Percentiles rank a stretch among this genome's conserved stretches.
phyloP scores from a whole-genome alignment of 345 rosid species.

The Acer campestre region DNA sequence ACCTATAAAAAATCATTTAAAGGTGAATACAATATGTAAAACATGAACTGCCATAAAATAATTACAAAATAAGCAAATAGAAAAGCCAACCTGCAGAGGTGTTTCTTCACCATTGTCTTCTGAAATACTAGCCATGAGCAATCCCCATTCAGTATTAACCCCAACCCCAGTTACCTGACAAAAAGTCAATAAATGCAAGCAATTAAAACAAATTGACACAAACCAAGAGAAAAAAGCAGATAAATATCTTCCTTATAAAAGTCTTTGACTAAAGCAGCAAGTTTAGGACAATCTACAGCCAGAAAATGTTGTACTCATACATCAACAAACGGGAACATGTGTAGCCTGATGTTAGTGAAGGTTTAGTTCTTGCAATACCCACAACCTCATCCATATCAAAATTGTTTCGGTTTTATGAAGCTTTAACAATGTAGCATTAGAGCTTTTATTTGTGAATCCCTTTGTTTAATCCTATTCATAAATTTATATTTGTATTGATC shows the following conservation, averaged over 20 bases:
- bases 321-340: too few relatives aligned
- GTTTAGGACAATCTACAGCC: background rate
- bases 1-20: constrained; percentile 50
- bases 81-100: constrained; percentile 76
- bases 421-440: too few relatives aligned
- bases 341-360: background rate
- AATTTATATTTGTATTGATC: too few relatives aligned
- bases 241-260: background rate
- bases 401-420: too few relatives aligned
- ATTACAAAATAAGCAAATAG: background rate
- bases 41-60: constrained; percentile 8
- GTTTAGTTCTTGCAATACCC: background rate
- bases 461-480: too few relatives aligned
- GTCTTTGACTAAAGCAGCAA: background rate
- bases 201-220: constrained; percentile 1
- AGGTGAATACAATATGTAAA: constrained; percentile 18
- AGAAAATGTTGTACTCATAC: background rate
- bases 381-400: background rate
- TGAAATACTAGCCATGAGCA: constrained; percentile 94
- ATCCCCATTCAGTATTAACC: constrained; percentile 95
- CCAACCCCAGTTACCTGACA: constrained; percentile 91
- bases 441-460: too few relatives aligned
- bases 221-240: background rate
- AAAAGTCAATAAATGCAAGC: constrained; percentile 2
- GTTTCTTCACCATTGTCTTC: constrained; percentile 99